Conservation (phyloP, 805 yeast genomes). For the Candida yuanshanica region DNA sequence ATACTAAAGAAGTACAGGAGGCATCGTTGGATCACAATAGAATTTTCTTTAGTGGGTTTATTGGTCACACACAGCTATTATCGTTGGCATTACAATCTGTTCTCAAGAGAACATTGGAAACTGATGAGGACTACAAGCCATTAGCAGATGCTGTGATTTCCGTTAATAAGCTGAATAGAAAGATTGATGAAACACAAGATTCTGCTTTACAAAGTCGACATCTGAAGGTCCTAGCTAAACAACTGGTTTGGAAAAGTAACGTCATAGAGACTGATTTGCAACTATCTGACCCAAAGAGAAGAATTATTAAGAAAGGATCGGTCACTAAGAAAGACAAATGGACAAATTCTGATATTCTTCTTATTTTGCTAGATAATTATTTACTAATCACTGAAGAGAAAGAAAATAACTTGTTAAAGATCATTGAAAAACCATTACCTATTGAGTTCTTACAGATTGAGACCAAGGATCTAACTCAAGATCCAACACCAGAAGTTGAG, state of each 20-base stretch:
- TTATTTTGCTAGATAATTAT: constrained; percentile 67
- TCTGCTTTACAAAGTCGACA: constrained; percentile 54
- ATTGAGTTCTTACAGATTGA: constrained; percentile 53
- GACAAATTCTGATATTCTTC: constrained; percentile 44
- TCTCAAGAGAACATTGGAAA: constrained; percentile 39
- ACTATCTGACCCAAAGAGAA: constrained; percentile 48
- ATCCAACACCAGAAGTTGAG: constrained; percentile 11
- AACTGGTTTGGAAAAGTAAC: constrained; percentile 46
- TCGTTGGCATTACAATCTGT: constrained; percentile 61
- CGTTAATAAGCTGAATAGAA: constrained; percentile 47
- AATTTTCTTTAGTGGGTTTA: constrained; percentile 51
- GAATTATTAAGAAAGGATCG: constrained; percentile 51
- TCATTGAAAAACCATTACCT: constrained; percentile 56
- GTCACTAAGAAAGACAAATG: constrained; percentile 57
- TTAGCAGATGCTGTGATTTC: constrained; percentile 49
- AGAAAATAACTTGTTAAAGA: constrained; percentile 34
- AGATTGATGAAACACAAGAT: constrained; percentile 58
- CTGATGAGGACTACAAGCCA: constrained; percentile 46
- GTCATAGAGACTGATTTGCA: constrained; percentile 43
- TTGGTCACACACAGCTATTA: constrained; percentile 49
- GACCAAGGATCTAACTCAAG: constrained; percentile 29
- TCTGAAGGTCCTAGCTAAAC: constrained; percentile 46
- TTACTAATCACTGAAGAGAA: constrained; percentile 57
- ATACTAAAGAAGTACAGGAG: constrained; percentile 37
- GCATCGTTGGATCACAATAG: constrained; percentile 45